These are phyloP conservation scores for Drechmeria coniospora DNA, from an alignment of 2,329 filamentous ascomycete species.

Conservation along the genomic window DNA sequence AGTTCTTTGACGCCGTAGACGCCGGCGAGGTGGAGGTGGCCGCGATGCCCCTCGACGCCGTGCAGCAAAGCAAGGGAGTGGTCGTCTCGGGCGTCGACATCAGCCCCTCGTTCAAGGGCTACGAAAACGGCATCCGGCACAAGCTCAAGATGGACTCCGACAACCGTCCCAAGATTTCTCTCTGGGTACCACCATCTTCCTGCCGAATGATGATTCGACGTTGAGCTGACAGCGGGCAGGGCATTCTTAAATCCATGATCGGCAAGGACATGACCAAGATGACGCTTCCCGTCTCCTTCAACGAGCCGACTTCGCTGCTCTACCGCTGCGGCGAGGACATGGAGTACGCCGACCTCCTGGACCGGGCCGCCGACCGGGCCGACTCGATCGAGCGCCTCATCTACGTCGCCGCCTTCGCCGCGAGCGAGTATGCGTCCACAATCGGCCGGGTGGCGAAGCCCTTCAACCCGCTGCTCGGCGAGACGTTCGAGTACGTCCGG, in stretches of 20 bases:
- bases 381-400: slow-evolving; percentile 87
- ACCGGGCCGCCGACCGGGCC: slow-evolving; percentile 67
- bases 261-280: slow-evolving; percentile 99
- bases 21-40: slow-evolving; percentile 77
- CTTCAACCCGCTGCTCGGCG: slow-evolving; percentile 90
- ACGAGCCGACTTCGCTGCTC: slow-evolving; percentile 89
- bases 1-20: slow-evolving; percentile 96
- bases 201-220: neutral
- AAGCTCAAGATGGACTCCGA: slow-evolving; percentile 82
- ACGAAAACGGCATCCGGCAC: slow-evolving; percentile 73
- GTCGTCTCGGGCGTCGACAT: slow-evolving; percentile 43
- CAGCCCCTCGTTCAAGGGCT: slow-evolving; percentile 66
- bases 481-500: slow-evolving; percentile 91
- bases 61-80: slow-evolving; percentile 26
- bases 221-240: slow-evolving; percentile 33
- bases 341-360: slow-evolving; percentile 89
- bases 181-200: slow-evolving; percentile 57
- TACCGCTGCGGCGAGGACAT: slow-evolving; percentile 95
- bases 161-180: slow-evolving; percentile 79
- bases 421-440: slow-evolving; percentile 91
- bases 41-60: slow-evolving; percentile 40
- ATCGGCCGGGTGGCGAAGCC: slow-evolving; percentile 95
- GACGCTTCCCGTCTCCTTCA: slow-evolving; percentile 96
- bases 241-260: slow-evolving; percentile 97
- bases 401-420: slow-evolving; percentile 90